Percentiles rank a stretch among this genome's conserved stretches.
phyloP scores from a whole-genome alignment of 805 yeast species.

The Komagataella kurtzmanii region DNA sequence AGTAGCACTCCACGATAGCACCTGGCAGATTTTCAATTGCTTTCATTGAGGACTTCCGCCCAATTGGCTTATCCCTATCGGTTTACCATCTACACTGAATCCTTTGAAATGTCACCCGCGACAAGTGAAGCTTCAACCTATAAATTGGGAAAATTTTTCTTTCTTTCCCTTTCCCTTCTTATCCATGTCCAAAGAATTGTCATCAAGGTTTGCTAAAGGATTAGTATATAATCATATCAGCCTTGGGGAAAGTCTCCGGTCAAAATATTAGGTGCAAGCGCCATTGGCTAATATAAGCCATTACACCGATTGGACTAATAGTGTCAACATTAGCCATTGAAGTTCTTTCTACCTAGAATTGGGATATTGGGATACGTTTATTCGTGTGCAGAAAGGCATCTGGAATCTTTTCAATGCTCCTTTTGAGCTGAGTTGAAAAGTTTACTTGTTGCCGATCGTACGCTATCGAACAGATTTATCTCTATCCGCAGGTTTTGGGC shows the following conservation, averaged over 20 bases:
- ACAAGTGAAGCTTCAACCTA: background rate
- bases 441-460: background rate
- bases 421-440: background rate
- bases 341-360: background rate
- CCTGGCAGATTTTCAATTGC: too few relatives aligned
- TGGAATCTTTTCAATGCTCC: background rate
- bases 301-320: background rate
- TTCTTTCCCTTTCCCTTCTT: constrained; percentile 16
- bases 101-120: background rate
- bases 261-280: constrained; percentile 47
- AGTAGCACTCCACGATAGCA: too few relatives aligned
- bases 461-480: background rate
- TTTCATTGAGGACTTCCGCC: too few relatives aligned
- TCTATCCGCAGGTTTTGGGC: background rate
- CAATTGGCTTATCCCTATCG: background rate
- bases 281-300: constrained; percentile 9
- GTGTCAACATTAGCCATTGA: background rate
- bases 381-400: background rate
- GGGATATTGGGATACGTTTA: background rate
- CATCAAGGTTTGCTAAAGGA: constrained; percentile 60
- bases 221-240: constrained; percentile 13
- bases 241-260: constrained; percentile 92
- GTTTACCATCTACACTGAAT: background rate
- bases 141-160: constrained; percentile 1
- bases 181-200: constrained; percentile 68